A percentile compares a stretch with the other conserved stretches of the same genome.
These are phyloP conservation scores for Coemansia furcata DNA, from an alignment of 192 early-diverging fungal genomes.

Conservation along the genomic window DNA sequence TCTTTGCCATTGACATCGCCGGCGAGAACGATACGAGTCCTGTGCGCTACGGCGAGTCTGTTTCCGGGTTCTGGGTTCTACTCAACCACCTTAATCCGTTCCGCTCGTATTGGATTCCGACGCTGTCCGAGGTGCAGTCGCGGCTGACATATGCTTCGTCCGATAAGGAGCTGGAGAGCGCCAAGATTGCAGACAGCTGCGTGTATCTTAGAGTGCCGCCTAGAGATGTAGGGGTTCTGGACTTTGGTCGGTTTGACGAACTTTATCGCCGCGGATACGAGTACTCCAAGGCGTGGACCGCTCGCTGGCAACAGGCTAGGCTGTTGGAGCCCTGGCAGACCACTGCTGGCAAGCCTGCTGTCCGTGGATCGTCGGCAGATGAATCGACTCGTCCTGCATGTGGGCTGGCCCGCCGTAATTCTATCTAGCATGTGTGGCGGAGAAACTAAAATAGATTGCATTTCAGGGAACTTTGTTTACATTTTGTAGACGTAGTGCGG, in stretches of 20 bases:
- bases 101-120: conserved; percentile 69
- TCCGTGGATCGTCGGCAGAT: conserved; percentile 1
- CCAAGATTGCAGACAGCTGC: conserved; percentile 75
- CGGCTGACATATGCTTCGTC: conserved; percentile 90
- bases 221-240: conserved; percentile 77
- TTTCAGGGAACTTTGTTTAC: too few relatives aligned
- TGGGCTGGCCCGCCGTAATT: conserved; percentile 33
- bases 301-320: conserved; percentile 79
- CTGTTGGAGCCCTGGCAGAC: conserved; percentile 54
- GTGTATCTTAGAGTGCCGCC: conserved; percentile 90
- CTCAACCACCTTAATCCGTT: conserved; percentile 83
- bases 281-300: conserved; percentile 73
- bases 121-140: conserved; percentile 91
- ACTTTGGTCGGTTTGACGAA: conserved; percentile 90
- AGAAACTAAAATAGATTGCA: neutral
- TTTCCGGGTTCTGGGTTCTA: conserved; percentile 92
- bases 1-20: conserved; percentile 95
- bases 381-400: neutral
- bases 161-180: conserved; percentile 86
- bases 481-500: neutral
- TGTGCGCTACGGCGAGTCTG: conserved; percentile 83
- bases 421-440: conserved; percentile 15
- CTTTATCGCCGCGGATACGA: conserved; percentile 85
- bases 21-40: conserved; percentile 90
- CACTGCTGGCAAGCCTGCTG: neutral